phyloP scores from a whole-genome alignment of 148 eudicot species.

The Nyssa sinensis region DNA sequence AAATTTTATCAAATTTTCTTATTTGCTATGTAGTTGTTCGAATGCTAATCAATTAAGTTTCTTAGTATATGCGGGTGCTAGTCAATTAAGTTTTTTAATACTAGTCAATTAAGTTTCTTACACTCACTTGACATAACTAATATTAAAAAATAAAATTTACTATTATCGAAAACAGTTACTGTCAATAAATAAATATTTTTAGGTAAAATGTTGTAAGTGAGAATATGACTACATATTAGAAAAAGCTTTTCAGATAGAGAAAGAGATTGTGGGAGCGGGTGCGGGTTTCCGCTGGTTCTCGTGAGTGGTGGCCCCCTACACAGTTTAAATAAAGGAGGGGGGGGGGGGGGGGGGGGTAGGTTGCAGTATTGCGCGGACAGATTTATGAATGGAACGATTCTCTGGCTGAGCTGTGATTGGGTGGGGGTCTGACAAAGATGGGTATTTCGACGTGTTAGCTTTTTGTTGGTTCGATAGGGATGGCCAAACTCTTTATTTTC shows the following conservation, averaged over 20 bases:
- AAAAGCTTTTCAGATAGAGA: background rate
- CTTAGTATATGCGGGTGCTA: too few species aligned
- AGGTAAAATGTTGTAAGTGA: too few species aligned
- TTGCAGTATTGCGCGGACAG: conserved; percentile 9
- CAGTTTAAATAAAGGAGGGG: background rate
- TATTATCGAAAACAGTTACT: too few species aligned
- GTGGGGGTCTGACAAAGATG: background rate
- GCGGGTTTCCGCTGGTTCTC: background rate
- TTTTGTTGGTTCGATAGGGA: background rate
- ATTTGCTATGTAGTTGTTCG: too few species aligned
- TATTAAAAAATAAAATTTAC: too few species aligned
- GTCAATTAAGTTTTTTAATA: too few species aligned
- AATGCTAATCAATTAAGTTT: too few species aligned
- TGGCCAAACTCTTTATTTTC: background rate
- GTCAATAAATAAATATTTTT: too few species aligned
- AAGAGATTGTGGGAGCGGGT: background rate
- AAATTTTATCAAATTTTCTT: too few species aligned
- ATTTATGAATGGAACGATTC: background rate
- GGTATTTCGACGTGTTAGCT: background rate
- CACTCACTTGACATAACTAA: too few species aligned
- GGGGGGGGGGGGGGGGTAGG: background rate
- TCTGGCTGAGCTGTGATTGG: background rate
- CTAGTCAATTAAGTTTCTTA: too few species aligned
- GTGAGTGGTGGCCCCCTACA: conserved; percentile 26
- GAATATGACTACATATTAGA: too few species aligned